Percentiles rank a stretch among this genome's conserved stretches.
Evolutionary conservation across 331 rosid genomes (phyloP).

Genomic region (Prunus yedoensis): DNA sequence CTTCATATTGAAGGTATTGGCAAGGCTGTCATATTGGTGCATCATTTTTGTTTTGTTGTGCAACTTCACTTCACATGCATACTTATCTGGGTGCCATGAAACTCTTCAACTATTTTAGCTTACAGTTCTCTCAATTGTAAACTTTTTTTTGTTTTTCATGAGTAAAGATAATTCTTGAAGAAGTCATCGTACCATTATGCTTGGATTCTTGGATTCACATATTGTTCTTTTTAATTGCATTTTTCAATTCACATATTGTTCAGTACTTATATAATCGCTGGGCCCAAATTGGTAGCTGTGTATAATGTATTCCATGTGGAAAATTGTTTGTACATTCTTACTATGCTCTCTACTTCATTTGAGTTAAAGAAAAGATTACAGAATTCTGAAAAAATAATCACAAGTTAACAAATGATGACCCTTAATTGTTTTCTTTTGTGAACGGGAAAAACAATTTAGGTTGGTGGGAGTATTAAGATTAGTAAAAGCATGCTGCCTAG

Average conservation of each 20-base stretch:
- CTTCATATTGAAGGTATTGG: slow-evolving; percentile 61
- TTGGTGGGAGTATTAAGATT: too few relatives aligned
- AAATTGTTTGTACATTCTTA: not conserved
- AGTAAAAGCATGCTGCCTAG: too few relatives aligned
- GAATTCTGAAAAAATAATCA: too few relatives aligned
- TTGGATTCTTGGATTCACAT: not conserved
- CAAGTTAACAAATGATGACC: not conserved
- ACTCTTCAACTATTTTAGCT: not conserved
- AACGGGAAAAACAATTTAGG: too few relatives aligned
- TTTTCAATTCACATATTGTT: not conserved
- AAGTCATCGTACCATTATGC: not conserved
- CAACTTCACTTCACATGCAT: not conserved
- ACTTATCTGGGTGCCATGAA: not conserved
- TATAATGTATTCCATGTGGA: not conserved
- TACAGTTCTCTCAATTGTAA: not conserved
- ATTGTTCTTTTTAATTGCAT: not conserved
- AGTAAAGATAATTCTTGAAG: not conserved
- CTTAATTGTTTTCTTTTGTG: not conserved
- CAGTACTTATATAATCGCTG: not conserved
- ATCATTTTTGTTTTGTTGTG: not conserved
- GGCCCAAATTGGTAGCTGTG: not conserved
- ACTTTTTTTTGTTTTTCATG: not conserved
- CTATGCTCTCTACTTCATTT: too few relatives aligned
- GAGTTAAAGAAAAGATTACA: too few relatives aligned
- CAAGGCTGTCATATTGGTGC: not conserved